phyloP scores from a whole-genome alignment of 805 yeast genomes.

The Clavispora phyllophila region DNA sequence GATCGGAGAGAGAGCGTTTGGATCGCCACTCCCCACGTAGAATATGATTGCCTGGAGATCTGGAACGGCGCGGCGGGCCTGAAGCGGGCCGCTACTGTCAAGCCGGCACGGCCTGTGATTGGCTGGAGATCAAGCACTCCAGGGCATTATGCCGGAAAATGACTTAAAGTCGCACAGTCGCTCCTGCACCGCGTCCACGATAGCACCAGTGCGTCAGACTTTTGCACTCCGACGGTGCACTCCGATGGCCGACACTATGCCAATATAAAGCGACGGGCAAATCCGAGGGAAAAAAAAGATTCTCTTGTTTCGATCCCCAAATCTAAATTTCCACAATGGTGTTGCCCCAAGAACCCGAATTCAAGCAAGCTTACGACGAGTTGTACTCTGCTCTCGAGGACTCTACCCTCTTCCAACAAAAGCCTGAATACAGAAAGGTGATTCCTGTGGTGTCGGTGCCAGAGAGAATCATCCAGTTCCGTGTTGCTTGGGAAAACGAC shows the following conservation, averaged over 20 bases:
- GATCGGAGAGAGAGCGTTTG: background rate
- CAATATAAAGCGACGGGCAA: background rate
- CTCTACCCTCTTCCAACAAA: constrained; percentile 82
- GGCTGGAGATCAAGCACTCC: constrained; percentile 12
- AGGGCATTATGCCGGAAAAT: constrained; percentile 2
- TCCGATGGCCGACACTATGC: background rate
- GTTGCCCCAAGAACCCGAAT: constrained; percentile 94
- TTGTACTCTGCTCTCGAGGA: constrained; percentile 81
- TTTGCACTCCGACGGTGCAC: background rate
- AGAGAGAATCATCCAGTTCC: constrained; percentile 93
- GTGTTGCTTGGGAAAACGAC: constrained; percentile 98
- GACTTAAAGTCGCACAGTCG: background rate
- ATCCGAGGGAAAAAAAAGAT: background rate
- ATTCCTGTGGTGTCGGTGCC: constrained; percentile 90
- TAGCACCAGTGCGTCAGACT: background rate
- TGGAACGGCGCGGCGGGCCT: constrained; percentile 11
- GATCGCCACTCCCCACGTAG: no score
- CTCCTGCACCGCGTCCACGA: background rate
- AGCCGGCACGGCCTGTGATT: constrained; percentile 6
- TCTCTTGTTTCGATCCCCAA: background rate
- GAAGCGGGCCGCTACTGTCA: constrained; percentile 7
- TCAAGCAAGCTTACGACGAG: constrained; percentile 97
- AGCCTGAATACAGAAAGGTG: constrained; percentile 86
- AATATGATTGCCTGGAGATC: background rate
- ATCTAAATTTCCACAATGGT: constrained; percentile 42